Evolutionary conservation across 2,329 filamentous ascomycete species (phyloP).

Genomic region (Anthostomella pinea): DNA sequence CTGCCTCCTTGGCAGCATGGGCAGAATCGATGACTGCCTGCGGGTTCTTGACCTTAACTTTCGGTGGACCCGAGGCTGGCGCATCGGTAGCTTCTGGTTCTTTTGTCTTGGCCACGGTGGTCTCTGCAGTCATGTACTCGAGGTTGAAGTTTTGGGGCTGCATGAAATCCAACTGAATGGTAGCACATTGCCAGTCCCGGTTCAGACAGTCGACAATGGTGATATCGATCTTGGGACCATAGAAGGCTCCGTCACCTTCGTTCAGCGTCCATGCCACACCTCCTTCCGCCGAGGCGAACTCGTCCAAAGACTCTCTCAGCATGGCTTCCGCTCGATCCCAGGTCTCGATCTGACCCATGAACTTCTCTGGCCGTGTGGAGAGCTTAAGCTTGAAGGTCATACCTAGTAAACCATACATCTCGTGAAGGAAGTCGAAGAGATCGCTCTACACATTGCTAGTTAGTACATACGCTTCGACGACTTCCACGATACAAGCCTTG

Average conservation of each 20-base stretch:
- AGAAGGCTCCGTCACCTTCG: constrained; percentile 94
- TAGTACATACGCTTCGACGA: too few species aligned
- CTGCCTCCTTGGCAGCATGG: constrained; percentile 33
- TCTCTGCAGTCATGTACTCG: constrained; percentile 76
- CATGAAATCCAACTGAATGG: constrained; percentile 92
- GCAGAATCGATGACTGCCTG: constrained; percentile 27
- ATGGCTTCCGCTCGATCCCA: constrained; percentile 88
- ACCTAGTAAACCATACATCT: constrained; percentile 75
- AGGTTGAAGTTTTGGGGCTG: constrained; percentile 82
- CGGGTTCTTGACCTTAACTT: constrained; percentile 36
- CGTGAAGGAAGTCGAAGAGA: constrained; percentile 67
- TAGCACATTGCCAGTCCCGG: constrained; percentile 82
- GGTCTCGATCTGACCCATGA: constrained; percentile 77
- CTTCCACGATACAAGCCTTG: too few species aligned
- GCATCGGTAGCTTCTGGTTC: constrained; percentile 27
- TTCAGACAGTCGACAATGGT: constrained; percentile 85
- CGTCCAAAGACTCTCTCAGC: constrained; percentile 73
- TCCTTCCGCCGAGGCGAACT: constrained; percentile 58
- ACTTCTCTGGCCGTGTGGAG: constrained; percentile 86
- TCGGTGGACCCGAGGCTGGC: constrained; percentile 6
- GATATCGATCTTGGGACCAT: constrained; percentile 98
- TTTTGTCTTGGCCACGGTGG: constrained; percentile 42
- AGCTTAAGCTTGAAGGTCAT: constrained; percentile 93
- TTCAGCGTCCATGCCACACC: constrained; percentile 83
- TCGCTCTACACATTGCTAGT: constrained; percentile 63